Percentiles rank a stretch among this genome's conserved stretches.
These are phyloP conservation scores for Thraustochytrium sp. DNA, from an alignment of 352 stramenopile species.

Conservation along the genomic window DNA sequence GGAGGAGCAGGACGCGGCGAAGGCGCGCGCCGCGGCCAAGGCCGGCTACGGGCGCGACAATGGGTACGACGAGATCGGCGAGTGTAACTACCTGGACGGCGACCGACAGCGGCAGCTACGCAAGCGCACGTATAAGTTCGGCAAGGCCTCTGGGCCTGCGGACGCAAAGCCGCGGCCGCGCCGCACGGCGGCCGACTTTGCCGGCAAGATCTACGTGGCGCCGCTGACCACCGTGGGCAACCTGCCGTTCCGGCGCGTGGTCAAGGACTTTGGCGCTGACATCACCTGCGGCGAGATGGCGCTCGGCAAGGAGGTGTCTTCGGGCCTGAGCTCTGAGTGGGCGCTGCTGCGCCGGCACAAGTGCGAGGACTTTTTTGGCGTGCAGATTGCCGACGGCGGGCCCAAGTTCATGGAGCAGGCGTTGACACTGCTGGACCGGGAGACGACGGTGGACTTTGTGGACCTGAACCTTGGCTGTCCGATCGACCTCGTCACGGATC, in stretches of 20 bases:
- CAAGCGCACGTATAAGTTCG: neutral
- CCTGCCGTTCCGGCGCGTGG: conserved; percentile 91
- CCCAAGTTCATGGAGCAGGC: conserved; percentile 85
- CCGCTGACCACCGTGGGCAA: conserved; percentile 99
- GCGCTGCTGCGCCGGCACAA: conserved; percentile 90
- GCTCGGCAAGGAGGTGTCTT: conserved; percentile 86
- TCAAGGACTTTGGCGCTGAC: conserved; percentile 95
- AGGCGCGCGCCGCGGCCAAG: neutral
- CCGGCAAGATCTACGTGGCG: conserved; percentile 96
- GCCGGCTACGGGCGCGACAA: neutral
- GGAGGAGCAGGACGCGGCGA: neutral
- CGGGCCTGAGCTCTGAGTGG: conserved; percentile 91
- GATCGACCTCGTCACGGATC: conserved; percentile 86
- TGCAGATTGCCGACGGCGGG: conserved; percentile 88
- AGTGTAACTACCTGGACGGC: conserved; percentile 13
- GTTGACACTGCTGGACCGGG: conserved; percentile 82
- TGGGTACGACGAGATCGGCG: neutral
- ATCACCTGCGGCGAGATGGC: conserved; percentile 99
- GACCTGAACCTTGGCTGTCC: conserved; percentile 99
- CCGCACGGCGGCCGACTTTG: conserved; percentile 76
- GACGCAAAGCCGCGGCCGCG: neutral
- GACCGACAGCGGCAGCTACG: neutral
- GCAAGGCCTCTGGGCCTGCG: neutral
- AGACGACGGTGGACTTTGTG: conserved; percentile 87
- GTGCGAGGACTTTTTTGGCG: conserved; percentile 94